A percentile compares a stretch with the other conserved stretches of the same genome.
phyloP scores from a whole-genome alignment of 768 basidiomycete species.

The Suillus spraguei region DNA sequence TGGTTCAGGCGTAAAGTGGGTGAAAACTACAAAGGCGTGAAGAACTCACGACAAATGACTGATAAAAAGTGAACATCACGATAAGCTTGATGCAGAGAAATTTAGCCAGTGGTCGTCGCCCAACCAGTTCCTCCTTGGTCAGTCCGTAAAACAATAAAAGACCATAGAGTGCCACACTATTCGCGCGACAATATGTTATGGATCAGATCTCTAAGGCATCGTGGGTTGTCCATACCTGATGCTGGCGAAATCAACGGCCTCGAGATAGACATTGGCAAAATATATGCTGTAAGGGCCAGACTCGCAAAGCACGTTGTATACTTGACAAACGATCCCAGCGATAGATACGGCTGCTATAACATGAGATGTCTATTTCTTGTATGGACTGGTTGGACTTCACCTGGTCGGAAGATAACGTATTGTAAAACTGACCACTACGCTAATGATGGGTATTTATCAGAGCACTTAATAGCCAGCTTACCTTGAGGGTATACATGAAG shows the following conservation, averaged over 20 bases:
- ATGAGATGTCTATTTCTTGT: not conserved
- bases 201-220: not conserved
- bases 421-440: constrained; percentile 84
- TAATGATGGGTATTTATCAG: constrained; percentile 4
- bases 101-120: constrained; percentile 78
- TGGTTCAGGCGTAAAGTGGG: constrained; percentile 2
- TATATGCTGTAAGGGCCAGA: constrained; percentile 57
- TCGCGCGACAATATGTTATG: constrained; percentile 1
- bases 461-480: constrained; percentile 25
- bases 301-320: constrained; percentile 68
- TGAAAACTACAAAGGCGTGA: no score
- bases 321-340: constrained; percentile 78
- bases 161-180: constrained; percentile 83
- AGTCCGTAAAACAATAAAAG: constrained; percentile 82
- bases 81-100: constrained; percentile 87
- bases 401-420: constrained; percentile 76
- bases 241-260: constrained; percentile 75
- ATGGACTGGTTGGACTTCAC: constrained; percentile 24
- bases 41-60: constrained; percentile 66
- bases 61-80: constrained; percentile 90
- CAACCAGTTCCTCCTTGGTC: constrained; percentile 77
- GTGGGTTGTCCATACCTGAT: constrained; percentile 57
- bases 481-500: constrained; percentile 90
- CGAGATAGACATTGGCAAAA: constrained; percentile 72
- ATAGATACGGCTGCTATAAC: constrained; percentile 45